phyloP scores from a whole-genome alignment of 2,329 filamentous ascomycete genomes.

The Phyllosticta citribraziliensis region DNA sequence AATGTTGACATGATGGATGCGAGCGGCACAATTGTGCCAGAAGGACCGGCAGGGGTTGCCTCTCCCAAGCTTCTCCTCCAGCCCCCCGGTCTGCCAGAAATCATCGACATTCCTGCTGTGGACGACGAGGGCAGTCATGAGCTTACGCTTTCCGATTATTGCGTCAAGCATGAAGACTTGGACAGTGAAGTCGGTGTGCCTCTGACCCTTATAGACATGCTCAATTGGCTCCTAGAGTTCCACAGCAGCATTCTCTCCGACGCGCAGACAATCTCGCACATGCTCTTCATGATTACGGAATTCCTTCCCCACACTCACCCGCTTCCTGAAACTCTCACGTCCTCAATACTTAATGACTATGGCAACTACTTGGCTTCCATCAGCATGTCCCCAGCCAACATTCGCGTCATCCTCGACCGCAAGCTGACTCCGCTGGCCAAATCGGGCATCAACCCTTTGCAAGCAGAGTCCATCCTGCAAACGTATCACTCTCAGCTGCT shows the following conservation, averaged over 20 bases:
- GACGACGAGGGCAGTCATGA: slow-evolving; percentile 17
- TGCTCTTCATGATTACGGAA: slow-evolving; percentile 37
- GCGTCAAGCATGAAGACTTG: slow-evolving; percentile 21
- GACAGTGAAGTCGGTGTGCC: slow-evolving; percentile 25
- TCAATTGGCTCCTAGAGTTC: slow-evolving; percentile 32
- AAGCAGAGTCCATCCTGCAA: slow-evolving; percentile 46
- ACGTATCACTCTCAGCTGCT: slow-evolving; percentile 49
- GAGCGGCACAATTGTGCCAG: slow-evolving; percentile 33
- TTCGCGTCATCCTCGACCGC: slow-evolving; percentile 31
- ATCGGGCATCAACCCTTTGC: slow-evolving; percentile 38
- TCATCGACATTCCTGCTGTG: slow-evolving; percentile 1
- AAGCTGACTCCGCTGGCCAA: slow-evolving; percentile 31
- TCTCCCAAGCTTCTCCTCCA: slow-evolving; percentile 3
- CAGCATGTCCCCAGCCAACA: slow-evolving; percentile 29
- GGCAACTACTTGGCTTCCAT: slow-evolving; percentile 28
- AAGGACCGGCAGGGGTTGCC: slow-evolving; percentile 12
- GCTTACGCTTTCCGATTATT: slow-evolving; percentile 27
- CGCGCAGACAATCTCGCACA: slow-evolving; percentile 37
- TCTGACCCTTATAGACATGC: slow-evolving; percentile 33
- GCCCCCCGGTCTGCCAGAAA: neutral
- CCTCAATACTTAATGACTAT: slow-evolving; percentile 26
- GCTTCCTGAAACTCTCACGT: slow-evolving; percentile 17
- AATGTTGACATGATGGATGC: slow-evolving; percentile 29
- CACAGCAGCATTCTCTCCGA: slow-evolving; percentile 33
- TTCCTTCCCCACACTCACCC: slow-evolving; percentile 34